A percentile compares a stretch with the other conserved stretches of the same genome.
These are phyloP conservation scores for Eutrema heterophyllum DNA, from an alignment of 345 rosid genomes.

Conservation along the genomic window DNA sequence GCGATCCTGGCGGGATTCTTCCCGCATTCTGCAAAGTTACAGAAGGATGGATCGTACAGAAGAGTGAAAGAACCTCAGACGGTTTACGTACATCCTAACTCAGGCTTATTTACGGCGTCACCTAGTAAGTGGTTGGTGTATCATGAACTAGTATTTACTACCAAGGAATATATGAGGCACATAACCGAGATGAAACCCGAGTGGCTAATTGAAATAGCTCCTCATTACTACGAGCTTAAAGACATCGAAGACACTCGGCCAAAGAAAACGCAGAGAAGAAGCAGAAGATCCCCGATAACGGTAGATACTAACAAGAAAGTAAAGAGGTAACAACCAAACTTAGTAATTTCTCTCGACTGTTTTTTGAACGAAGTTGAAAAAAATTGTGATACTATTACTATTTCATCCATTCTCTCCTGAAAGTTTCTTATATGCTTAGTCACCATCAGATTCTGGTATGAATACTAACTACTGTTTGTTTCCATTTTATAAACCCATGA, in stretches of 20 bases:
- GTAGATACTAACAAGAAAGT: conserved; percentile 16
- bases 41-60: conserved; percentile 74
- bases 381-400: not conserved
- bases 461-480: conserved; percentile 24
- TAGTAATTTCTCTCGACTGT: not conserved
- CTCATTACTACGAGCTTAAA: conserved; percentile 83
- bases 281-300: not conserved
- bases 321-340: conserved; percentile 29
- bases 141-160: conserved; percentile 84
- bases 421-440: not conserved
- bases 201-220: conserved; percentile 93
- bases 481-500: conserved; percentile 5
- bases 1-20: conserved; percentile 86
- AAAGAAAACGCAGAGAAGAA: conserved; percentile 7
- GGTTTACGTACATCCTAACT: conserved; percentile 85
- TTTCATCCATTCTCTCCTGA: not conserved
- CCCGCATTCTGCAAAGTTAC: conserved; percentile 78
- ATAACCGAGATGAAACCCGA: conserved; percentile 88
- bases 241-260: conserved; percentile 64
- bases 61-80: conserved; percentile 90
- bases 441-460: not conserved
- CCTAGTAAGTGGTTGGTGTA: conserved; percentile 75
- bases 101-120: conserved; percentile 55
- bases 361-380: not conserved
- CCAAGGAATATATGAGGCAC: conserved; percentile 92